Base-by-base conservation (phyloP, 2,329 filamentous ascomycete species). In the Teratosphaeria viscida region DNA sequence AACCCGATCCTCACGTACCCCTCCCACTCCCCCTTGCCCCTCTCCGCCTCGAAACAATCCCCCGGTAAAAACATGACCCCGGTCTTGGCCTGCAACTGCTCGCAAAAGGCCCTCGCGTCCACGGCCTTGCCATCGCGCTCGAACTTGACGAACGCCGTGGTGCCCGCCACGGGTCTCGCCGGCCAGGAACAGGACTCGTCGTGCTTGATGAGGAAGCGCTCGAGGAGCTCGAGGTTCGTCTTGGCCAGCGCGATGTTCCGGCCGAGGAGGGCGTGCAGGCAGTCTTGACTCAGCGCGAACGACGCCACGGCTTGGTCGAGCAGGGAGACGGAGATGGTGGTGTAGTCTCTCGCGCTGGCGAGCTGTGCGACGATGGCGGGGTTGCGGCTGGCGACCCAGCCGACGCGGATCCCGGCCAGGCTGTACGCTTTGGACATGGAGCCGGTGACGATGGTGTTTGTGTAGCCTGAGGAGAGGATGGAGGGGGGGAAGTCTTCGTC, bases 371-470 rank as follows among this genome's bases (percentile, higher is more conserved):
- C 80, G 59, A 95, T 79, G 0, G 76, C 74, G 5, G 71, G 69
- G 71, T 84, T 82, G 29, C 83, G 83, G 14, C 85, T 87, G 3
- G 88, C 89, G 60, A 92, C 80, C 91, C 91, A 96, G 35, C 91
- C 91, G 1, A 92, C 74, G 0, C 90, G 85, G 62, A 95, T 85
- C 1, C 91, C 90, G 0, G 90, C 89, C 4, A 96, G 76, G 2
- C 88, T 85, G 74, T 90, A 96, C 0, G 89, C 88, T 75, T 95
- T 95, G 29, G 88, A 92, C 78, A 95, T 84, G 19, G 88, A 92
- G 14, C 90, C 87, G 0, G 89, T 94, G 12, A 84, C 83, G 35
- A 95, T 79, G 26, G 83, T 81, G 59, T 85, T 86, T 2, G 81
- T 75, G 73, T 95, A 94, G 52, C 85, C 86, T 52, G 94, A 77